Base-by-base conservation (phyloP, 2,329 filamentous ascomycete genomes). In the Fusarium sp. region DNA sequence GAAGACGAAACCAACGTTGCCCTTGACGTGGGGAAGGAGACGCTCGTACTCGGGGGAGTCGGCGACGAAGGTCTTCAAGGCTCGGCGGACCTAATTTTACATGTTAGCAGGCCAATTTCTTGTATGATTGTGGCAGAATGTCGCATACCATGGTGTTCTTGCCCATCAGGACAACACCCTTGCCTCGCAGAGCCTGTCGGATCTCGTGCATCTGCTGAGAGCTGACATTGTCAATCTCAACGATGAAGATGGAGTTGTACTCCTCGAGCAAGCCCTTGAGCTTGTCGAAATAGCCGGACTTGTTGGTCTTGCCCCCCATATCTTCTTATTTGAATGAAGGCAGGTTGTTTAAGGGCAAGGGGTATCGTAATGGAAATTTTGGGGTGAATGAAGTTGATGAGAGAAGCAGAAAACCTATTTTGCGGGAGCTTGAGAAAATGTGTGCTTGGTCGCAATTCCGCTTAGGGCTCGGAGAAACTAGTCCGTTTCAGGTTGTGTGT, bases 201-300 rank as follows among this genome's bases (percentile, higher is more conserved):
- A 99, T 98, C 91, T 99, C 96, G 93, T 99, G 96, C 97, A 99
- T 99, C 91, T 99, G 97, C 91, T 99, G 96, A 77, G 96, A 99
- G 84, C 92, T 94, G 91, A 99, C 96, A 99, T 98, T 99, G 94
- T 98, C 93, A 82, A 95, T 92, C 81, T 90, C 81, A 84, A 97
- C 94, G 84, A 99, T 94, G 93, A 99, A 98, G 88, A 98, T 92
- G 81, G 92, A 95, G 84, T 90, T 90, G 92, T 97, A 98, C 84
- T 94, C 91, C 88, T 98, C 93, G 84, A 99, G 92, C 84, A 98
- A 91, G 85, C 84, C 84, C 92, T 98, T 97, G 84, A 99, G 94
- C 94, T 98, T 98, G 85, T 98, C 95, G 89, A 99, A 99, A 91
- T 99, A 97, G 79, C 83, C 92, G 84, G 93, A 89, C 91, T 98